Conservation (phyloP, 202 grass and related monocot genomes). For the Schoenoplectus triqueter region DNA sequence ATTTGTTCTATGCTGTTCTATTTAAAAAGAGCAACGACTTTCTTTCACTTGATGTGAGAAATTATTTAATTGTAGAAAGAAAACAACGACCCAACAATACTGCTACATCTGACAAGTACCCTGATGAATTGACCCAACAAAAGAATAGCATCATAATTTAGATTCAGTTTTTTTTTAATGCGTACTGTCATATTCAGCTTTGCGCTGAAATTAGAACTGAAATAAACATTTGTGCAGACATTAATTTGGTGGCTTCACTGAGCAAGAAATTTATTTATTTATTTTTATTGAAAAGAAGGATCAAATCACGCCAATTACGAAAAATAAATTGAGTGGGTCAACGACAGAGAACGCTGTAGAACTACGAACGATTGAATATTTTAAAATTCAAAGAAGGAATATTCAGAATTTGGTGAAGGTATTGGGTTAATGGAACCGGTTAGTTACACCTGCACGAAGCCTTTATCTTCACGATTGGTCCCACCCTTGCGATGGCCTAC, state of each 20-base stretch:
- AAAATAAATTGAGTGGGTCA: conserved; percentile 10
- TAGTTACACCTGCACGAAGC: not conserved
- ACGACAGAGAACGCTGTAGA: not conserved
- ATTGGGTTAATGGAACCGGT: not conserved
- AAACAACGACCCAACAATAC: not conserved
- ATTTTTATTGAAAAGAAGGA: not conserved
- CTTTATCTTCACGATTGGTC: conserved; percentile 11
- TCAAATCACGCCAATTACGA: not conserved
- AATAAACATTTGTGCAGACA: not conserved
- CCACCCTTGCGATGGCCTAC: conserved; percentile 16
- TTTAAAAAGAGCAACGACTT: not conserved
- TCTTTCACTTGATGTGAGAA: not conserved
- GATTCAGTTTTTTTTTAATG: not conserved
- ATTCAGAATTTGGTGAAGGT: conserved; percentile 20
- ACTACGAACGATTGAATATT: not conserved
- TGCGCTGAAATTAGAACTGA: not conserved
- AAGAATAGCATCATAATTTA: not conserved
- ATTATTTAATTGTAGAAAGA: not conserved
- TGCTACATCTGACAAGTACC: not conserved
- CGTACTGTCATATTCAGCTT: not conserved
- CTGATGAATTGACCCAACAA: not conserved
- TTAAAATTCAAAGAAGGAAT: not conserved
- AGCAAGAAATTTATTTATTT: not conserved
- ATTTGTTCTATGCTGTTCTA: not conserved
- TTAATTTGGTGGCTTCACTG: not conserved